Evolutionary conservation across 169 alveolate species (phyloP).

Genomic region (Cardiosporidium cionae): DNA sequence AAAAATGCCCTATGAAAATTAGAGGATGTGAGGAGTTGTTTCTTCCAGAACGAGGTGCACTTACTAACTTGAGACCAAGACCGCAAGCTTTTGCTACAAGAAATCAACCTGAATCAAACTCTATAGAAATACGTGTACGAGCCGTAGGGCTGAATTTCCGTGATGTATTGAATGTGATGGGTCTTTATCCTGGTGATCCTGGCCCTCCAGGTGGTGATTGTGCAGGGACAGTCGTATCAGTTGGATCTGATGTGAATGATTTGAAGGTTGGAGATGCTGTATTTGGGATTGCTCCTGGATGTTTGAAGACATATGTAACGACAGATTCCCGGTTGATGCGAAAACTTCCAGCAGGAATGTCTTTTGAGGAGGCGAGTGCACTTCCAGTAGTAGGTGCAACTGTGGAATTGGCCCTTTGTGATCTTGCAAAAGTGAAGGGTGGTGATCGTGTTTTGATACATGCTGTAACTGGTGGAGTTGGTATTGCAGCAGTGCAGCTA

Average conservation of each 20-base stretch:
- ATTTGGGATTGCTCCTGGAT: conserved; percentile 53
- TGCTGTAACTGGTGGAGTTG: conserved; percentile 59
- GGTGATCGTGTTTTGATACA: conserved; percentile 47
- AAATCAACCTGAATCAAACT: conserved; percentile 12
- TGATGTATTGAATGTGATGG: conserved; percentile 62
- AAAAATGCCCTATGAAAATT: conserved; percentile 4
- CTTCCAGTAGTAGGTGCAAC: conserved; percentile 53
- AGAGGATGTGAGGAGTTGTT: conserved; percentile 26
- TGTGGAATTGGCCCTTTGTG: conserved; percentile 46
- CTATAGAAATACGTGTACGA: conserved; percentile 49
- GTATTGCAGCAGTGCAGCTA: conserved; percentile 48
- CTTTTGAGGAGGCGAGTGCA: conserved; percentile 48
- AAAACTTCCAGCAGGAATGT: conserved; percentile 21
- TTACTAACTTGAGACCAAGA: conserved; percentile 23
- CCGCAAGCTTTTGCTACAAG: conserved; percentile 27
- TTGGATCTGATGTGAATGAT: conserved; percentile 35
- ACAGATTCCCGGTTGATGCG: conserved; percentile 30
- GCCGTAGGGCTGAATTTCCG: conserved; percentile 66
- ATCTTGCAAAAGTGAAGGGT: conserved; percentile 42
- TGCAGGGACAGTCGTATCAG: conserved; percentile 46
- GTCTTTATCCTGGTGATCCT: conserved; percentile 62
- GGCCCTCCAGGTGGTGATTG: conserved; percentile 63
- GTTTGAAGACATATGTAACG: conserved; percentile 34
- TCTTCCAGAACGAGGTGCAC: conserved; percentile 32
- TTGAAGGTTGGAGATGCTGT: conserved; percentile 42